Percentiles rank a stretch among this genome's conserved stretches.
Conservation (phyloP, 768 basidiomycete species). For the Trametes elegans region DNA sequence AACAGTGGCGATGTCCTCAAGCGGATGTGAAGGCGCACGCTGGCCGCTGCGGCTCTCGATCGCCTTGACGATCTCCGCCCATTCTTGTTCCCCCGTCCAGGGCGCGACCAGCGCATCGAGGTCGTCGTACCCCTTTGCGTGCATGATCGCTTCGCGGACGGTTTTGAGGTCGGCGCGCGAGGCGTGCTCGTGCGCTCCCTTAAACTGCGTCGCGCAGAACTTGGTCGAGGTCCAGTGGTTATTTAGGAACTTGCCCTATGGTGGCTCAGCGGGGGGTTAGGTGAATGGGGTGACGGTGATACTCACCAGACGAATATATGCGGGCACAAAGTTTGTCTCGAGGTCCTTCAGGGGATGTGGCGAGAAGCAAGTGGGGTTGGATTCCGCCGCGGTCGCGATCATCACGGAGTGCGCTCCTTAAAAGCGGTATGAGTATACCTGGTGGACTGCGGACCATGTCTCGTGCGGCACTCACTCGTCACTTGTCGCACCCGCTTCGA, state of each 20-base stretch:
- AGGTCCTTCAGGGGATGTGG: conserved; percentile 64
- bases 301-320: conserved; percentile 71
- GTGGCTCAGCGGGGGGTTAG: not conserved
- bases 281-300: conserved; percentile 12
- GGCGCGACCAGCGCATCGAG: conserved; percentile 49
- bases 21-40: conserved; percentile 13
- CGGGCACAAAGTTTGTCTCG: conserved; percentile 63
- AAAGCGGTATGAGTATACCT: not conserved
- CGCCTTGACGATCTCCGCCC: conserved; percentile 49
- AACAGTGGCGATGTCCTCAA: not conserved
- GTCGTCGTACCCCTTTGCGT: conserved; percentile 62
- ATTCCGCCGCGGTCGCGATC: conserved; percentile 94
- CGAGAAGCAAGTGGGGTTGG: conserved; percentile 88
- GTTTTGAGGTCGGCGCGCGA: conserved; percentile 59
- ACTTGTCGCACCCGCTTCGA: conserved; percentile 68
- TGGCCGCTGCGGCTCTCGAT: conserved; percentile 43
- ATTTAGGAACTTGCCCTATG: conserved; percentile 68
- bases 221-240: conserved; percentile 86
- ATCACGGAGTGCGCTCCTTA: conserved; percentile 86
- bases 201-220: conserved; percentile 84
- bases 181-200: conserved; percentile 54
- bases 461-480: conserved; percentile 62
- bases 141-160: conserved; percentile 50
- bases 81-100: conserved; percentile 63
- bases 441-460: not conserved